Evolutionary conservation across 768 basidiomycete genomes (phyloP).

Genomic region (Pisolithus marmoratus): DNA sequence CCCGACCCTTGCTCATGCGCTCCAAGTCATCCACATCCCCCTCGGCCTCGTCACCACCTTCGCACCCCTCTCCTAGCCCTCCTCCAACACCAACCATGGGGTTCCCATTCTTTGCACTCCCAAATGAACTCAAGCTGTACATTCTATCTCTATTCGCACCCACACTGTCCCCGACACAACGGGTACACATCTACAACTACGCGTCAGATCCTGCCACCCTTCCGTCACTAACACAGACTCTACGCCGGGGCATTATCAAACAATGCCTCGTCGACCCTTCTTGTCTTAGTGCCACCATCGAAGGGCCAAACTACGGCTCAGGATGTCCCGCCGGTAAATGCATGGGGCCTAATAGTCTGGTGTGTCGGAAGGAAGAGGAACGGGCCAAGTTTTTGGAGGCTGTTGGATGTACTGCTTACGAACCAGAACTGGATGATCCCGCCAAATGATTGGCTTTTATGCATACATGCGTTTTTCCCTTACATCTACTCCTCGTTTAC

Average conservation of each 20-base stretch:
- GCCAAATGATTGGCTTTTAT: background rate
- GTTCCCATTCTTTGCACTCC: constrained; percentile 40
- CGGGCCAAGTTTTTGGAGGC: constrained; percentile 38
- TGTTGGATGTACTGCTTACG: constrained; percentile 44
- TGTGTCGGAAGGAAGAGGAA: constrained; percentile 38
- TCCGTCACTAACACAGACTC: constrained; percentile 34
- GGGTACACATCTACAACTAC: constrained; percentile 48
- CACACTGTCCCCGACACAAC: constrained; percentile 50
- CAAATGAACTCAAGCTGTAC: constrained; percentile 52
- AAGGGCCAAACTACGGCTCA: constrained; percentile 1
- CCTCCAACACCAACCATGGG: constrained; percentile 11
- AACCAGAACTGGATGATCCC: constrained; percentile 21
- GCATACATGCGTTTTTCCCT: too few species aligned
- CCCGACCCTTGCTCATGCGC: constrained; percentile 42
- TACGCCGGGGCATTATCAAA: constrained; percentile 17
- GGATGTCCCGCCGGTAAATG: constrained; percentile 34
- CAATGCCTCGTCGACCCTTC: constrained; percentile 18
- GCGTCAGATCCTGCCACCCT: constrained; percentile 47
- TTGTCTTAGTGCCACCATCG: constrained; percentile 10
- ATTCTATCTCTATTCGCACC: constrained; percentile 54
- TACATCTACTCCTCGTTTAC: too few species aligned
- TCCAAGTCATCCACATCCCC: constrained; percentile 9
- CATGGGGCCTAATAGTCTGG: constrained; percentile 34
- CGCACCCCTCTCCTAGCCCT: constrained; percentile 11
- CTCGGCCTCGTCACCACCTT: constrained; percentile 7